Conservation (phyloP, 768 basidiomycete genomes). For the Cytidiella melzeri region DNA sequence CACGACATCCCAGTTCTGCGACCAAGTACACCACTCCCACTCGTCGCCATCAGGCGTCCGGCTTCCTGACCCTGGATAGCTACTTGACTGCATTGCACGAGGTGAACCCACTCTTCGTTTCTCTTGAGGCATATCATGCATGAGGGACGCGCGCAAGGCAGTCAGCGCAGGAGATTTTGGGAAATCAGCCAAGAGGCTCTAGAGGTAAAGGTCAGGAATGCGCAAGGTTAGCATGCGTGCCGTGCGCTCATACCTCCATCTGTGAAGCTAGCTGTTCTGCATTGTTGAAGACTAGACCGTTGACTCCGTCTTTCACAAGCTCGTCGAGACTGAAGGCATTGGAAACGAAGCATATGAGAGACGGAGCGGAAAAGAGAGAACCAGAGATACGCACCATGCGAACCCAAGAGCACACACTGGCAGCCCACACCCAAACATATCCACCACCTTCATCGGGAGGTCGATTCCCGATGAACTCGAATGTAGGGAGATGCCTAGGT, state of each 20-base stretch:
- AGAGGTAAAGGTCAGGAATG: not conserved
- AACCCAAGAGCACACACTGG: constrained; percentile 91
- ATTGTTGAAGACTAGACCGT: constrained; percentile 74
- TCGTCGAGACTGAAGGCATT: constrained; percentile 70
- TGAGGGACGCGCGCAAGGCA: constrained; percentile 47
- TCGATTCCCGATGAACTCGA: constrained; percentile 86
- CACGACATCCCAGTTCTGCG: constrained; percentile 74
- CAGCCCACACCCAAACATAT: constrained; percentile 97
- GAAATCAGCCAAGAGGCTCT: constrained; percentile 58
- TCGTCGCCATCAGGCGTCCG: constrained; percentile 19
- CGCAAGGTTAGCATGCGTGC: not conserved
- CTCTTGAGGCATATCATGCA: constrained; percentile 9
- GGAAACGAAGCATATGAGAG: not conserved
- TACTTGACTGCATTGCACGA: not conserved
- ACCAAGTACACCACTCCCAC: constrained; percentile 73
- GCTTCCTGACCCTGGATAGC: not conserved
- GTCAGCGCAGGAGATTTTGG: constrained; percentile 48
- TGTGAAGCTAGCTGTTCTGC: constrained; percentile 65
- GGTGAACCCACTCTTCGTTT: not conserved
- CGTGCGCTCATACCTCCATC: constrained; percentile 46
- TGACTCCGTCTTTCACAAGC: constrained; percentile 77
- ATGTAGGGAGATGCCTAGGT: constrained; percentile 89
- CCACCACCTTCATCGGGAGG: constrained; percentile 98
- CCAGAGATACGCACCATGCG: constrained; percentile 54
- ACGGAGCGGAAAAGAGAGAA: not conserved